Evolutionary conservation across 2,329 filamentous ascomycete genomes (phyloP), one percentile per base, ranked within the genome.

Genomic region (Alternaria sp.): DNA sequence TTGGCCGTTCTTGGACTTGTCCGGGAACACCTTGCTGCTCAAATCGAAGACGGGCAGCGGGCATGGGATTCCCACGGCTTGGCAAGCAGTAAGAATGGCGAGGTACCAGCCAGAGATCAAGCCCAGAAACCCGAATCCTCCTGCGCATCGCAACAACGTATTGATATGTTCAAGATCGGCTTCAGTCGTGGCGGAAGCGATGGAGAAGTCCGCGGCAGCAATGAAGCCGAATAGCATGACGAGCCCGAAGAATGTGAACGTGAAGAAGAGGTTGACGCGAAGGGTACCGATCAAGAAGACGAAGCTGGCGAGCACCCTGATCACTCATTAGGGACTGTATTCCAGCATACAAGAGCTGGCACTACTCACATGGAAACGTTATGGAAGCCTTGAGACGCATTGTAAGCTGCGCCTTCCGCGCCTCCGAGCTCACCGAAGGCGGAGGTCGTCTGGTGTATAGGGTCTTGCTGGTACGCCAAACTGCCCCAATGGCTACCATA

Each of bases 401-500:
- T 70, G 45, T 72, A 72, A 1, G 70, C 66, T 9, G 64, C 66
- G 7, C 70, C 68, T 12, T 59, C 62, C 2, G 66, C 66, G 14
- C 70, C 70, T 18, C 70, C 70, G 2, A 71, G 41, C 21, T 71
- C 41, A 1, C 45, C 18, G 9, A 72, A 72, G 2, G 68, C 58
- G 8, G 62, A 47, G 2, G 66, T 67, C 3, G 60, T 72, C 7
- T 71, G 47, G 9, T 71, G 63, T 11, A 65, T 71, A 0, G 70
- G 68, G 33, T 71, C 70, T 44, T 71, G 68, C 3, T 63, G 65
- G 11, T 72, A 72, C 20, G 70, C 70, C 3, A 72, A 57, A 55
- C 68, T 71, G 18, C 61, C 67, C 65, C 65, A 72, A 53, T 72
- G 70, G 26, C 63, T 66, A 2, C 70, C 70, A 20, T 72, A 72